A percentile compares a stretch with the other conserved stretches of the same genome.
phyloP scores from a whole-genome alignment of 495 filamentous ascomycete species.

The Oleoguttula mirabilis region DNA sequence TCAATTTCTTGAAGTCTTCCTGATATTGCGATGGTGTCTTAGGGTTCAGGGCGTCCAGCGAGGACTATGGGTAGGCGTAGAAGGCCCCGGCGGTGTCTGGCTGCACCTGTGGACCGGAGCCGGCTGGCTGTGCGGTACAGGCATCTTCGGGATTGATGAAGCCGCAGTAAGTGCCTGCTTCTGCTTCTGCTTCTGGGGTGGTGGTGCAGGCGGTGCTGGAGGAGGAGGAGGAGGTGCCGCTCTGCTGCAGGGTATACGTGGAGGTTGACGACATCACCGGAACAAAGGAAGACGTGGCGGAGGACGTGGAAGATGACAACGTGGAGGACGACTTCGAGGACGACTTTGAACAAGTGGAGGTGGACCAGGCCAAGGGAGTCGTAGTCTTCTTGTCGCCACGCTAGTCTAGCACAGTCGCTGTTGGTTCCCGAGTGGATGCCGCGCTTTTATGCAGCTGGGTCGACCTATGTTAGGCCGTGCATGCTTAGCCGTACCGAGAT shows the following conservation, averaged over 20 bases:
- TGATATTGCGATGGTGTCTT: conserved; percentile 32
- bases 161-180: conserved; percentile 18
- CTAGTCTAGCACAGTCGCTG: background rate
- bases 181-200: conserved; percentile 13
- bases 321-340: too few relatives aligned
- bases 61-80: conserved; percentile 6
- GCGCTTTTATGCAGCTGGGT: too few relatives aligned
- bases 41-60: conserved; percentile 17
- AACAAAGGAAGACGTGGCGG: background rate
- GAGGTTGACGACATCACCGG: conserved; percentile 5
- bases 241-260: conserved; percentile 6
- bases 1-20: conserved; percentile 29
- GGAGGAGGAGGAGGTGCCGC: conserved; percentile 5
- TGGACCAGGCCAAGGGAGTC: too few relatives aligned
- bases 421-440: conserved; percentile 5
- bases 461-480: too few relatives aligned
- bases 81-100: conserved; percentile 20
- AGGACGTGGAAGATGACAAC: conserved; percentile 1
- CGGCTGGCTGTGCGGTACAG: conserved; percentile 17
- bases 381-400: too few relatives aligned
- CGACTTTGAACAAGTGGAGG: too few relatives aligned
- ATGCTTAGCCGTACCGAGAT: too few relatives aligned
- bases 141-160: conserved; percentile 19
- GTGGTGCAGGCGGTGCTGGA: conserved; percentile 10
- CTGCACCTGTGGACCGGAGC: conserved; percentile 12